Conservation (phyloP, 2,329 filamentous ascomycete genomes). For the Fusarium subtropicale region DNA sequence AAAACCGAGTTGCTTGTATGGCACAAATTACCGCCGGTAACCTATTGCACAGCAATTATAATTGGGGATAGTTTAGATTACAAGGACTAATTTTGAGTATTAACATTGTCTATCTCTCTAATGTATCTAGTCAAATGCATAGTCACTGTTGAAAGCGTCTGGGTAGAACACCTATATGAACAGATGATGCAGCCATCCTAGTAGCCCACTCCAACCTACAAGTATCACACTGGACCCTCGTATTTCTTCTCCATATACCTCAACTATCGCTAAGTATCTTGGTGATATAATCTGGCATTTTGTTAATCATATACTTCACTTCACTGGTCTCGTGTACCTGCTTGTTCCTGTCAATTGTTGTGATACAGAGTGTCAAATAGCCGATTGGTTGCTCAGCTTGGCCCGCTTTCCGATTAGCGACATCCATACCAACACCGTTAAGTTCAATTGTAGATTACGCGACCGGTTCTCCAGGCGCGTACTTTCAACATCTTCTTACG, state of each 20-base stretch:
- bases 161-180: not conserved
- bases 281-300: too few species aligned
- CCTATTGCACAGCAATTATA: too few species aligned
- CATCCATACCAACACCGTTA: not conserved
- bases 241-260: not conserved
- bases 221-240: not conserved
- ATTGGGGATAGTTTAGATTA: not conserved
- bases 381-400: constrained; percentile 40
- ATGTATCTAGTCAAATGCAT: not conserved
- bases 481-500: constrained; percentile 5
- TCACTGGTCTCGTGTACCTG: not conserved
- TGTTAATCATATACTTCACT: not conserved
- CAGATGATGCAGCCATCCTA: not conserved
- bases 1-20: not conserved
- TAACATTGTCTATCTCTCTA: not conserved
- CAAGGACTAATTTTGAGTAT: not conserved
- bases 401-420: constrained; percentile 21
- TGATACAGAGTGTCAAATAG: not conserved
- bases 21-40: not conserved
- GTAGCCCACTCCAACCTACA: not conserved
- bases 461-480: not conserved
- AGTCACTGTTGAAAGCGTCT: not conserved
- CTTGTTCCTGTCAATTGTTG: constrained; percentile 1
- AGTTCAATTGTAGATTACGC: constrained; percentile 7
- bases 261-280: not conserved